Base-by-base conservation (phyloP, 257 asterid species). In the Capsicum rhomboideum region DNA sequence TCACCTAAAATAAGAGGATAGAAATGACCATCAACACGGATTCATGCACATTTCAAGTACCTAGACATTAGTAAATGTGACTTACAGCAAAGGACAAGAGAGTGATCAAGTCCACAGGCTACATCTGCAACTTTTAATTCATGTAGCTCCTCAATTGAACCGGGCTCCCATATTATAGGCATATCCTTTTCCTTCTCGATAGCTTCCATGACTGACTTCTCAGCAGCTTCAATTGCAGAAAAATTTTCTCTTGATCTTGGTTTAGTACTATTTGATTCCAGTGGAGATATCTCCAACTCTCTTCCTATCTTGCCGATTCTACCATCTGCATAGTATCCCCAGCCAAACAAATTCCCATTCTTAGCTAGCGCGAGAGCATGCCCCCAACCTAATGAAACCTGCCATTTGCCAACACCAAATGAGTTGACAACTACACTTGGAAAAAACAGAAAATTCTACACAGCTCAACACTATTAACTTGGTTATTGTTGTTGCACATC, bases 301-400 rank as follows among this genome's bases (percentile, higher is more conserved):
- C 85, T 92, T 17, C 94, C 95, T 44, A 93, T 85, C 87, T 85
- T 89, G 71, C 99, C 99, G 85, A 96, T 87, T 88, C 99, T 90
- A 42, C 99, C 97, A 91, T 97, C 99, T 26, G 98, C 97, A 89
- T 90, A 93, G 84, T 95, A 97, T 87, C 99, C 99, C 99, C 99
- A 97, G 66, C 99, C 97, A 71, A 95, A 95, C 89, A 97, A 79
- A 86, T 91, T 95, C 71, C 98, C 98, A 69, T 84, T 87, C 84
- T 86, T 89, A 80, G 97, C 89, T 83, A 97, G 86, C 6, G 98
- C 99, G 82, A 97, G 97, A 82, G 95, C 95, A 84, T 97, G 99
- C 6, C 99, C 99, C 99, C 98, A 97, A 69, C 99, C 98, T 10
- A 97, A 87, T 56, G 99, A 89, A 23, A 94, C 95, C 98, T 96